Percentiles rank a stretch among this genome's conserved stretches.
Conservation (phyloP, 139 green algal genomes). For the Gonium pectorale region DNA sequence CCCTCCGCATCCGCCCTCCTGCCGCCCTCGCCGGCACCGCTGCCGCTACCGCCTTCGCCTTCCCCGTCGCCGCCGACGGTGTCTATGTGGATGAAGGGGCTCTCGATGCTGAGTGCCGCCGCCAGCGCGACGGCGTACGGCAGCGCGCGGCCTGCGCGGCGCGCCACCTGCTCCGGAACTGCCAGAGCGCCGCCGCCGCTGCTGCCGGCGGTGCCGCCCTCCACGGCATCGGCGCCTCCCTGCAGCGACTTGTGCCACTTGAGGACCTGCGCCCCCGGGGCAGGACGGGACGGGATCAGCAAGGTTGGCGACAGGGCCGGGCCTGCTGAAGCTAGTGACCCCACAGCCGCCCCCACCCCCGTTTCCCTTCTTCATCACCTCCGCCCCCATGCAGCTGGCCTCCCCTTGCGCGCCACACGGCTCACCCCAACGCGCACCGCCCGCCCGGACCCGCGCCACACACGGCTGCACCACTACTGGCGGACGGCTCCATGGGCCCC, state of each 20-base stretch:
- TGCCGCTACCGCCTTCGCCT: too few relatives aligned
- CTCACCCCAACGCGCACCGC: too few relatives aligned
- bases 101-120: constrained; percentile 87
- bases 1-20: constrained; percentile 2
- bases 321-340: too few relatives aligned
- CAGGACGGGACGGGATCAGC: not conserved
- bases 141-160: constrained; percentile 56
- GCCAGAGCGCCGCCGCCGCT: not conserved
- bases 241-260: constrained; percentile 6
- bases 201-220: not conserved
- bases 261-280: constrained; percentile 13
- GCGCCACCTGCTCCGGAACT: constrained; percentile 1
- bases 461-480: too few relatives aligned
- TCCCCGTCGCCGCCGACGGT: constrained; percentile 1
- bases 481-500: too few relatives aligned
- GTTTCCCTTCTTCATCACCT: too few relatives aligned
- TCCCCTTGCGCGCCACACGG: too few relatives aligned
- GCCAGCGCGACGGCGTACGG: constrained; percentile 84
- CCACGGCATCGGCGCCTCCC: not conserved
- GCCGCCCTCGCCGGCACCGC: not conserved
- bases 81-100: constrained; percentile 86
- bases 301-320: too few relatives aligned
- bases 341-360: too few relatives aligned
- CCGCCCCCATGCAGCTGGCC: too few relatives aligned
- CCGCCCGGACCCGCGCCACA: too few relatives aligned